Base-by-base conservation (phyloP, 164 flowering plant species). In the Annona cherimola region DNA sequence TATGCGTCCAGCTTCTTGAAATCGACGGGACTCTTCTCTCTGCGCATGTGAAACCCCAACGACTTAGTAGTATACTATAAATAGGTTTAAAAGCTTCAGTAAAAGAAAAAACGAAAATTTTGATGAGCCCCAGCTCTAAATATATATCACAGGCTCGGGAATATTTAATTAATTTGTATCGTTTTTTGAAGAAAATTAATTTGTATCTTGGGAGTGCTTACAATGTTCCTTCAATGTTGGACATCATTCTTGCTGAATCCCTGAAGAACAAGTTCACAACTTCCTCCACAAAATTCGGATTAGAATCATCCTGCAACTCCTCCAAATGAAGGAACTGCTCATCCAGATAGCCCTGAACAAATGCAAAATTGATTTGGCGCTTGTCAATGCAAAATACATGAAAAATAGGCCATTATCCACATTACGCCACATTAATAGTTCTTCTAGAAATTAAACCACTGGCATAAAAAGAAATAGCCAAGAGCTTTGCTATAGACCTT, bases 211-310 rank as follows among this genome's bases (percentile, higher is more conserved):
- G 18, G 40, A 35, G 9, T 12, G 75, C 87, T 73, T 73, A 84
- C 89, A 86, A 42, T 71, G 81, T 82, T 20, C 76, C 79, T 63
- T 86, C 85, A 19, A 86, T 77, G 69, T 75, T 84, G 40, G 60
- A 65, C 69, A 86, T 74, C 60, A 83, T 70, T 75, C 87, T 73
- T 45, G 78, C 67, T 9, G 88, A 88, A 67, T 86, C 90, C 68
- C 62, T 73, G 69, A 80, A 86, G 63, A 80, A 85, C 69, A 82
- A 68, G n/a, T 83, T 85, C 11, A 86, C 89, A 57, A 86, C 78
- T 80, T 88, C 91, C 68, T 85, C 87, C 3, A 88, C 91, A 64
- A 88, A 88, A 69, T 85, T 81, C 0, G 89, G 91, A 70, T 81
- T 86, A 0, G 72, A 75, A 42, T 85, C 87, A 50, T 88, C 91